A percentile compares a stretch with the other conserved stretches of the same genome.
These are phyloP conservation scores for Scutellaria galericulata DNA, from an alignment of 257 asterid genomes.

Conservation along the genomic window DNA sequence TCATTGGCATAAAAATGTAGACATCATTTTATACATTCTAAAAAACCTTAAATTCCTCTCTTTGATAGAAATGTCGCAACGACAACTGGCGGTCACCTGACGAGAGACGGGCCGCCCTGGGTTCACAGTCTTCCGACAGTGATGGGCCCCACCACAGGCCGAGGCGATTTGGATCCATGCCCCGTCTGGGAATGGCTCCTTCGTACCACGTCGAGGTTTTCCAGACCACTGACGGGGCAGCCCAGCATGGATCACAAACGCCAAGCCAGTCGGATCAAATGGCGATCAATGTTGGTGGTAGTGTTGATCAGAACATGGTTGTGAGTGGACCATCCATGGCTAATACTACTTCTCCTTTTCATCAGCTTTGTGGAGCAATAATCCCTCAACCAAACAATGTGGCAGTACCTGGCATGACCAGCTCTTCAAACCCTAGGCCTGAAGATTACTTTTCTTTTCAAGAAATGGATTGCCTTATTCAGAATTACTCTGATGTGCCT, in stretches of 20 bases:
- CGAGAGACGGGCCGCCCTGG: slow-evolving; percentile 6
- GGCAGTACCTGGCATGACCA: neutral
- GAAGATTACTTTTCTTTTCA: slow-evolving; percentile 33
- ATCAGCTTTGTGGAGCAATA: slow-evolving; percentile 17
- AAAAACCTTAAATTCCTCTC: neutral
- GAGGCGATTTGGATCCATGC: slow-evolving; percentile 56
- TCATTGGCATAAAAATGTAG: neutral
- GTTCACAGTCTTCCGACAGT: neutral
- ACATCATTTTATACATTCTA: neutral
- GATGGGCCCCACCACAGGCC: slow-evolving; percentile 30
- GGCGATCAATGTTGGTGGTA: neutral
- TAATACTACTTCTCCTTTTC: neutral
- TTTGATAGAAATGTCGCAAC: slow-evolving; percentile 52
- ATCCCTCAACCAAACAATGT: slow-evolving; percentile 15
- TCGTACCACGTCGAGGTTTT: neutral
- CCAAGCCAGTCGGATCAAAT: neutral
- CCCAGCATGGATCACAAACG: slow-evolving; percentile 15
- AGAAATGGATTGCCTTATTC: slow-evolving; percentile 35
- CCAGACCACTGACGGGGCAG: neutral
- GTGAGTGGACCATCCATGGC: neutral
- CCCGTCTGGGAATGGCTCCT: slow-evolving; percentile 7
- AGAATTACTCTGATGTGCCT: slow-evolving; percentile 21
- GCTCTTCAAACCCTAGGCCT: slow-evolving; percentile 26
- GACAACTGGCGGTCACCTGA: slow-evolving; percentile 53
- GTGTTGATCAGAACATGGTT: neutral